Percentiles rank a stretch among this genome's conserved stretches.
phyloP scores from a whole-genome alignment of 352 stramenopile species.

The Elongisporangium prolatum region DNA sequence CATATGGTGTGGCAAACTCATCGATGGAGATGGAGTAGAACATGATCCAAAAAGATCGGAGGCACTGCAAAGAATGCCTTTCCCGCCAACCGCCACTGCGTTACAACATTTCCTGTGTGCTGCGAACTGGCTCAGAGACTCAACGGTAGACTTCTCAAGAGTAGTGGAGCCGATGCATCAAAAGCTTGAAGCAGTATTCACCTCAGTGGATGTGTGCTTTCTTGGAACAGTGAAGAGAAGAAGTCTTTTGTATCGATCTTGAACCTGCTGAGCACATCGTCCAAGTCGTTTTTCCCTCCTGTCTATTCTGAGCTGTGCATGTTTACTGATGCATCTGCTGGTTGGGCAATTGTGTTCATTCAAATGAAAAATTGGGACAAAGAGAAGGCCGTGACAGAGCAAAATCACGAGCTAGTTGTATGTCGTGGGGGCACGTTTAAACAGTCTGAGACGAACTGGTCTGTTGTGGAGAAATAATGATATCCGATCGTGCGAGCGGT shows the following conservation, averaged over 20 bases:
- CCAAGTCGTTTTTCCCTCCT: constrained; percentile 8
- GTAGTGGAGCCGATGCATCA: constrained; percentile 3
- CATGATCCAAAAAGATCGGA: constrained; percentile 1
- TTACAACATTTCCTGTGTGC: constrained; percentile 13
- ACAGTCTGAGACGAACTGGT: constrained; percentile 4
- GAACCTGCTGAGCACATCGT: constrained; percentile 6
- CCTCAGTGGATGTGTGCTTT: constrained; percentile 5
- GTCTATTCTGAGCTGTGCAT: constrained; percentile 1
- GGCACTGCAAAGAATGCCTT: constrained; percentile 3
- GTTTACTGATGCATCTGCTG: constrained; percentile 7
- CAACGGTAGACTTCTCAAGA: constrained; percentile 4
- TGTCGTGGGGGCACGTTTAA: constrained; percentile 6
- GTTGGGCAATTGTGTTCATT: neutral
- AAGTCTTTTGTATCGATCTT: neutral
- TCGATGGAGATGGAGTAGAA: constrained; percentile 8
- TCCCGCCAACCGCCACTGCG: constrained; percentile 4
- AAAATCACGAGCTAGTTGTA: constrained; percentile 7
- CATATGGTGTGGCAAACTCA: constrained; percentile 10
- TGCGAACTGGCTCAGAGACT: constrained; percentile 8
- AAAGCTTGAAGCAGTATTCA: constrained; percentile 4
- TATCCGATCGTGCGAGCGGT: constrained; percentile 7
- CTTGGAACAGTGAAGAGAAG: constrained; percentile 5
- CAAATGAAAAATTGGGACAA: constrained; percentile 1
- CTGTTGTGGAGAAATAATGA: constrained; percentile 8
- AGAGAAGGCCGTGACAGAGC: constrained; percentile 1